Evolutionary conservation across 139 green algal genomes (phyloP).

Genomic region (Eudorina sp.): DNA sequence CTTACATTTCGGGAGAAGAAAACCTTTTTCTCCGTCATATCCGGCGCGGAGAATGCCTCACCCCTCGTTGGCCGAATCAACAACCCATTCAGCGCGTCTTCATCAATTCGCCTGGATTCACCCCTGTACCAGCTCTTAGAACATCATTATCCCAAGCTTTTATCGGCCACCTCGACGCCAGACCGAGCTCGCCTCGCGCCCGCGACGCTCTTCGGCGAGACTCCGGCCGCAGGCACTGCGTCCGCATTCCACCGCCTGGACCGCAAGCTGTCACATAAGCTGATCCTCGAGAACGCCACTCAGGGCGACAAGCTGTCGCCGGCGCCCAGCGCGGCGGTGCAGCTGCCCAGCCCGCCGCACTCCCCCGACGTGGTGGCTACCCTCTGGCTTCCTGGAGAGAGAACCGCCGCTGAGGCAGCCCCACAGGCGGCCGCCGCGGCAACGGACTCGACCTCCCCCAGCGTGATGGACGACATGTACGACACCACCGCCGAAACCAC

Average conservation of each 20-base stretch:
- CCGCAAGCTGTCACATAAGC: neutral
- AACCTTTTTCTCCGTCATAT: neutral
- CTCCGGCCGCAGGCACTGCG: neutral
- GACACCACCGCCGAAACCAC: neutral
- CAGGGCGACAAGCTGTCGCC: neutral
- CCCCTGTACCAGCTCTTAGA: neutral
- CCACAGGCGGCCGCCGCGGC: neutral
- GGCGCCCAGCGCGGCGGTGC: neutral
- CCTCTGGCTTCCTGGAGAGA: neutral
- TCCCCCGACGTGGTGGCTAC: constrained; percentile 7
- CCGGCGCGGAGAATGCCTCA: neutral
- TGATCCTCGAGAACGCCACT: neutral
- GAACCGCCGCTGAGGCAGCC: neutral
- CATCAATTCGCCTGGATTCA: neutral
- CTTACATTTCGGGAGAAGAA: constrained; percentile 19
- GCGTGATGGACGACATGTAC: neutral
- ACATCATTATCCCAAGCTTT: neutral
- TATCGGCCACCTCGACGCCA: neutral
- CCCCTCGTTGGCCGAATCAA: neutral
- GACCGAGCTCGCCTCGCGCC: neutral
- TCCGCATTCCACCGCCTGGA: neutral
- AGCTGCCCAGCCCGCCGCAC: neutral
- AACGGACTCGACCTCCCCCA: neutral
- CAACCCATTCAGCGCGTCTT: neutral
- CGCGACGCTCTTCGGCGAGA: neutral